These are phyloP conservation scores for Eucalyptus coolabah DNA, from an alignment of 345 rosid species.

Conservation along the genomic window DNA sequence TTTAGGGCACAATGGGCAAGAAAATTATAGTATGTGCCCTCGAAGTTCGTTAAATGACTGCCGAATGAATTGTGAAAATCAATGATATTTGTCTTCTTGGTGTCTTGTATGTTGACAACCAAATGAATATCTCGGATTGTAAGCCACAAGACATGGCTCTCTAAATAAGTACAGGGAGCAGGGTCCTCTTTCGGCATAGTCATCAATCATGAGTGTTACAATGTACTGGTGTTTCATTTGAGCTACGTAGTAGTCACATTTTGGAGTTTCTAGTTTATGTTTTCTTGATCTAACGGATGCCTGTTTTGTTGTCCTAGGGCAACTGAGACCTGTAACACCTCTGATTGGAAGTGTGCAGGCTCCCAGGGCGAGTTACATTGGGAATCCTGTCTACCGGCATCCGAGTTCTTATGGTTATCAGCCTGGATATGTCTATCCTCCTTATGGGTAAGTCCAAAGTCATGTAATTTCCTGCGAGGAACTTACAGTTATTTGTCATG, in stretches of 20 bases:
- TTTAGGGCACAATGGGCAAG: background rate
- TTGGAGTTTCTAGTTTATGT: background rate
- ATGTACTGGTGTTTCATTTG: background rate
- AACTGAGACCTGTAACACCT: conserved; percentile 3
- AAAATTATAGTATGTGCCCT: background rate
- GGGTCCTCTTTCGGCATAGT: background rate
- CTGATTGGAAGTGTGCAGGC: background rate
- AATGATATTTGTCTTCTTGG: background rate
- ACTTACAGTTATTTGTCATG: background rate
- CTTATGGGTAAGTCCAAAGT: conserved; percentile 7
- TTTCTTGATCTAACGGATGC: background rate
- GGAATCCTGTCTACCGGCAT: background rate
- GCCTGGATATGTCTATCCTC: conserved; percentile 2
- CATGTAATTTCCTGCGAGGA: background rate
- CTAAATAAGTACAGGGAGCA: background rate
- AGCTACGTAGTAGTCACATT: background rate
- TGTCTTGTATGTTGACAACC: background rate
- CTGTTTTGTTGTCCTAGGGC: background rate
- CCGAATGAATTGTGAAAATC: background rate
- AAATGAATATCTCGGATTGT: background rate
- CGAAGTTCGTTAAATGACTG: background rate
- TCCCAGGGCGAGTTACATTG: background rate
- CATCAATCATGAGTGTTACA: background rate
- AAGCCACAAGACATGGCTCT: background rate
- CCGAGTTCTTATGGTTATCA: conserved; percentile 1